Conservation (phyloP, 192 early-diverging fungal genomes). For the Entomortierella parvispora region DNA sequence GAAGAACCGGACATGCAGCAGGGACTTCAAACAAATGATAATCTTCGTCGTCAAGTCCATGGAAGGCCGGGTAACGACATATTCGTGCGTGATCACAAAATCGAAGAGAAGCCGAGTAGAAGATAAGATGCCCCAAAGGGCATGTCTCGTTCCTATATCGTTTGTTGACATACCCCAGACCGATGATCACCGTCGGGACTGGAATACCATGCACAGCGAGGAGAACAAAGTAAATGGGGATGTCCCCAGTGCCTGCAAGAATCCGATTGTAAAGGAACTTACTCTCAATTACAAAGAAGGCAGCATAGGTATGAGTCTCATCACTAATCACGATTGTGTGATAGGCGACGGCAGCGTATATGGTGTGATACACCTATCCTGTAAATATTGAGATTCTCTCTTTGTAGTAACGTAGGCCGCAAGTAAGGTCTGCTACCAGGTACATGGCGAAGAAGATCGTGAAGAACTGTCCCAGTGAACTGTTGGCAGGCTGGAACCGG, state of each 20-base stretch:
- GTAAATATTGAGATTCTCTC: conserved; percentile 20
- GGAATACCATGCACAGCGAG: not conserved
- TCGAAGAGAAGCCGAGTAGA: conserved; percentile 18
- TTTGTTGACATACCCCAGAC: conserved; percentile 24
- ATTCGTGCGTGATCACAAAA: conserved; percentile 21
- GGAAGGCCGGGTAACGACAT: conserved; percentile 6
- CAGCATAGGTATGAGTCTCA: conserved; percentile 4
- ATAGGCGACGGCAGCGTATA: conserved; percentile 14
- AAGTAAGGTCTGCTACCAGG: conserved; percentile 11
- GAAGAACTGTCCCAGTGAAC: not conserved
- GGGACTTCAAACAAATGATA: conserved; percentile 26
- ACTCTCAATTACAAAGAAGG: conserved; percentile 30
- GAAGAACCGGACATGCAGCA: conserved; percentile 30
- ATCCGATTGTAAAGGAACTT: conserved; percentile 2
- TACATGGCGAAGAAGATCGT: conserved; percentile 27
- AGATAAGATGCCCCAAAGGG: conserved; percentile 16
- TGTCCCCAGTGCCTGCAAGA: not conserved
- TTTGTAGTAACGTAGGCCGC: conserved; percentile 14
- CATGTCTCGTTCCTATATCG: conserved; percentile 16
- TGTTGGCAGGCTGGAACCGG: conserved; percentile 14
- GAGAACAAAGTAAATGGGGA: not conserved
- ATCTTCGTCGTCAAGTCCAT: not conserved
- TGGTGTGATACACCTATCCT: conserved; percentile 34
- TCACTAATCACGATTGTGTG: conserved; percentile 3
- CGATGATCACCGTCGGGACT: conserved; percentile 38